These are phyloP conservation scores for Beauveria sp. DNA, from an alignment of 2,329 filamentous ascomycete genomes.

Conservation along the genomic window DNA sequence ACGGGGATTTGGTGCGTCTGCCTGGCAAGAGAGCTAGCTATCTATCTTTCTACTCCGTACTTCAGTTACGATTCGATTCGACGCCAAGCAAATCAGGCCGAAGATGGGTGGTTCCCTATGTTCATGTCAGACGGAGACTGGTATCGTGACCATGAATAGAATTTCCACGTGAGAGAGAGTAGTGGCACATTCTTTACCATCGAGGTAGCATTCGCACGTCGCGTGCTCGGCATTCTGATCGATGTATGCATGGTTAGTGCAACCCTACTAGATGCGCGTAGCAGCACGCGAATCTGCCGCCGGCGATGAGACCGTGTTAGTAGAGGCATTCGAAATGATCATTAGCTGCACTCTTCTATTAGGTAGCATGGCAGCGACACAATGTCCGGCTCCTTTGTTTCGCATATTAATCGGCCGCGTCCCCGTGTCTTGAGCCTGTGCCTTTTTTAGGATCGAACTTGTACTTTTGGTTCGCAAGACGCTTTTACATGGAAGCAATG, in stretches of 20 bases:
- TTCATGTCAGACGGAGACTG: not conserved
- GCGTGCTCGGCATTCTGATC: slow-evolving; percentile 6
- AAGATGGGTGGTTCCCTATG: not conserved
- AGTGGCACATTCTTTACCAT: not conserved
- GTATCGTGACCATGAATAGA: slow-evolving; percentile 2
- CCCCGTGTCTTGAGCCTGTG: not conserved
- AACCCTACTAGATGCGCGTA: slow-evolving; percentile 5
- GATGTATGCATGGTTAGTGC: not conserved
- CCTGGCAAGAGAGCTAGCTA: not conserved
- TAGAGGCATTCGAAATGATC: not conserved
- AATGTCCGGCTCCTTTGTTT: not conserved
- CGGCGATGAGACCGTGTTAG: slow-evolving; percentile 1
- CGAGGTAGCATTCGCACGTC: not conserved
- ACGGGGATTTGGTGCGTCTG: not conserved
- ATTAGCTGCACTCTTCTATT: not conserved
- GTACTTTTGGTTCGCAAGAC: not conserved
- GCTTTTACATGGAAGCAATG: not conserved
- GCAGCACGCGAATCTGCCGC: slow-evolving; percentile 5
- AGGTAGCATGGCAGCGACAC: not conserved
- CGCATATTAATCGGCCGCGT: not conserved
- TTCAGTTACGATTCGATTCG: not conserved
- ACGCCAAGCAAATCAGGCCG: too few species aligned
- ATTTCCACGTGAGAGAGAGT: slow-evolving; percentile 4
- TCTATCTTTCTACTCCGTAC: not conserved
- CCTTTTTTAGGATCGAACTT: not conserved